Evolutionary conservation across 2,329 filamentous ascomycete species (phyloP).

Genomic region (Colletotrichum falcatum): DNA sequence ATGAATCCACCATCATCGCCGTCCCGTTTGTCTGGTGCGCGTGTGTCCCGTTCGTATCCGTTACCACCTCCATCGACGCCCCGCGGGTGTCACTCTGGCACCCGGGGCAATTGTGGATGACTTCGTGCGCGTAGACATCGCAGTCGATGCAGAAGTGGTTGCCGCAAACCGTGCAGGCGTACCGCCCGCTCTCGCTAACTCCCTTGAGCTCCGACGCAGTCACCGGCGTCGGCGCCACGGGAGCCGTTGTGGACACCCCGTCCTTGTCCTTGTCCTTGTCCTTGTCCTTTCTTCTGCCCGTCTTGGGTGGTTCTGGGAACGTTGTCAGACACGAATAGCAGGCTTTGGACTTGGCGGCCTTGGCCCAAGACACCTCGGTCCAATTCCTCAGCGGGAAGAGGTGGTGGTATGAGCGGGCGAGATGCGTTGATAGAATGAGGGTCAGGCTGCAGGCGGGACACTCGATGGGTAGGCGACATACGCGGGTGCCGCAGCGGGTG

Average conservation of each 20-base stretch:
- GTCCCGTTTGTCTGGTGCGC: conserved; percentile 49
- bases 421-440: conserved; percentile 91
- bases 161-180: conserved; percentile 87
- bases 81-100: conserved; percentile 71
- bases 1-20: conserved; percentile 59
- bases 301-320: conserved; percentile 70
- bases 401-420: conserved; percentile 94
- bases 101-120: conserved; percentile 95
- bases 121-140: conserved; percentile 93
- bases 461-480: conserved; percentile 89
- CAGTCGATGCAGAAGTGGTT: conserved; percentile 99
- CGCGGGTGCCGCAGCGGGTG: conserved; percentile 87
- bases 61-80: conserved; percentile 40
- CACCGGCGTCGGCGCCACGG: conserved; percentile 41
- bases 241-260: conserved; percentile 35
- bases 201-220: conserved; percentile 61
- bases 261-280: conserved; percentile 41
- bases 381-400: conserved; percentile 92
- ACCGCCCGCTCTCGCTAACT: conserved; percentile 87
- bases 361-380: conserved; percentile 87
- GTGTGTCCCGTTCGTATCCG: conserved; percentile 48
- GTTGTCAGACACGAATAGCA: conserved; percentile 83
- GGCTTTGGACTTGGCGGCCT: conserved; percentile 70
- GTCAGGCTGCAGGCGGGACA: conserved; percentile 93
- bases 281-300: conserved; percentile 43